Evolutionary conservation across 164 flowering plant genomes (phyloP), one percentile per base, ranked within the genome.

Genomic region (Magnolia kwangsiensis): DNA sequence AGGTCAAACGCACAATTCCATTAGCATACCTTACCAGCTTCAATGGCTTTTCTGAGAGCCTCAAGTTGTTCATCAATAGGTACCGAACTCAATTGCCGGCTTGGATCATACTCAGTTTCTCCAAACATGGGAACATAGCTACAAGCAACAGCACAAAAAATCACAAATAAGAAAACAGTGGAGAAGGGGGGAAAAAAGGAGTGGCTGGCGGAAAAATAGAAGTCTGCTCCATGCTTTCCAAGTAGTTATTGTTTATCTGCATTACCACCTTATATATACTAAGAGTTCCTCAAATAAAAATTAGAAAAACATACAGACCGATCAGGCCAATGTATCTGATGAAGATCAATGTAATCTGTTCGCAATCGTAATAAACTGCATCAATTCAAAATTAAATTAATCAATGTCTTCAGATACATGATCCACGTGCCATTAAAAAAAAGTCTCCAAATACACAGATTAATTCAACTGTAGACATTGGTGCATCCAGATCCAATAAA

Each of bases 81-180:
- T 51, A 89, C 80, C 7, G 89, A 85, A 72, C 67, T 68, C 77
- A 80, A 85, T 68, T 87, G 88, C 21, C 84, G 81, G 69, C 66
- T 75, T 49, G 89, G 90, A 81, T 92, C 90, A 84, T 91, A 94
- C 63, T 90, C 93, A 70, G 84, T 89, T 83, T 94, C 95, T 85
- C 98, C 98, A 90, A 94, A 94, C 98, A 94, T 94, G n/a, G 97
- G 98, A 71, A 90, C 88, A 80, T 90, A 91, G 59, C 96, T 93
- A 77, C 71, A 83, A 66, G 76, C 81, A 79, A 61, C 76, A 55
- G 49, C 27, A 79, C 50, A 55, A 78, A 68, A 71, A 24, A 76
- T 51, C n/a, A 74, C 37, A 80, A 66, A 51, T 37, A 63, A 45
- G 20, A 51, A 51, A 37, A 71, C 10, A 67, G 50, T 27, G 21